Conservation (phyloP, 2,329 filamentous ascomycete species). For the Spiromastix sp. region DNA sequence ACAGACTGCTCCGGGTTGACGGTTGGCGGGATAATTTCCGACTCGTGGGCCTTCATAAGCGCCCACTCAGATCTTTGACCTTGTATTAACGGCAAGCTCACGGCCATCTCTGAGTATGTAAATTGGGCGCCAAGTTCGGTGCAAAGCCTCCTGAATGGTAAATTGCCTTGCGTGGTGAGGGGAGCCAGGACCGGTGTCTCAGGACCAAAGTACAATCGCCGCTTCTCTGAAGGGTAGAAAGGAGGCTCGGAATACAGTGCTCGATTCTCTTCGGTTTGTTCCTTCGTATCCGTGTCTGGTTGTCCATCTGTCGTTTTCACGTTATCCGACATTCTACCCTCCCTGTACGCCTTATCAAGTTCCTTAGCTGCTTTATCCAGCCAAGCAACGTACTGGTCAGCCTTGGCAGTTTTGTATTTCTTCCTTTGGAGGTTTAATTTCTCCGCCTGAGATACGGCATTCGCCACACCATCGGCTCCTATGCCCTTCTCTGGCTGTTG, state of each 20-base stretch:
- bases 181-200: slow-evolving; percentile 93
- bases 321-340: slow-evolving; percentile 31
- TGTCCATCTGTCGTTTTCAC: slow-evolving; percentile 21
- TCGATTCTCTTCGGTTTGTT: slow-evolving; percentile 54
- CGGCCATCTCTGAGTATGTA: slow-evolving; percentile 98
- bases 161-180: slow-evolving; percentile 89
- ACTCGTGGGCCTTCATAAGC: slow-evolving; percentile 81
- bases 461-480: slow-evolving; percentile 54
- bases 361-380: slow-evolving; percentile 53
- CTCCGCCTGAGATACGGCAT: slow-evolving; percentile 57
- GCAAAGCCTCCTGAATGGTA: slow-evolving; percentile 86
- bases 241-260: slow-evolving; percentile 79
- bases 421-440: slow-evolving; percentile 69
- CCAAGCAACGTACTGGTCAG: slow-evolving; percentile 70
- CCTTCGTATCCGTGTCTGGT: slow-evolving; percentile 23
- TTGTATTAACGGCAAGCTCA: slow-evolving; percentile 80
- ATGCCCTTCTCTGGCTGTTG: slow-evolving; percentile 22
- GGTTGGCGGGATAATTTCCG: slow-evolving; percentile 63
- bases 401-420: slow-evolving; percentile 57
- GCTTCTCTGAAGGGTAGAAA: slow-evolving; percentile 84
- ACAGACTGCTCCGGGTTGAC: slow-evolving; percentile 46
- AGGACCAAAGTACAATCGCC: slow-evolving; percentile 81
- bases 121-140: slow-evolving; percentile 80
- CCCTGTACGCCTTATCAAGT: slow-evolving; percentile 39
- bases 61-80: slow-evolving; percentile 91